Evolutionary conservation across 192 early-diverging fungal species (phyloP).

Genomic region (Linnemannia elongata): DNA sequence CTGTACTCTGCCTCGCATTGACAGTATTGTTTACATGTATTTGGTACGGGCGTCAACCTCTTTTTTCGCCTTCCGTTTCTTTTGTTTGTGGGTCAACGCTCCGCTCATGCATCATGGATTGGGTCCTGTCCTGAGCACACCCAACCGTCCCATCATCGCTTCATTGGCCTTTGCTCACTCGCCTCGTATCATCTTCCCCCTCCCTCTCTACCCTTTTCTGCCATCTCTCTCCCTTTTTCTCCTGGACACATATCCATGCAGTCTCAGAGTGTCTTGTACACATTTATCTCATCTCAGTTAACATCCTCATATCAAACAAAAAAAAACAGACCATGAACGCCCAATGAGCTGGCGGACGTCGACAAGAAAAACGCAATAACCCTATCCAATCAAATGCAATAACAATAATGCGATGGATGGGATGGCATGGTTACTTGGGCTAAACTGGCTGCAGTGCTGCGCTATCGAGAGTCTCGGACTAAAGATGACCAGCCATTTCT

Average conservation of each 20-base stretch:
- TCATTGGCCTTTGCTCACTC: background rate
- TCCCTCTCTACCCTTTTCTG: background rate
- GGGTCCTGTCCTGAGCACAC: background rate
- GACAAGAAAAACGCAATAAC: background rate
- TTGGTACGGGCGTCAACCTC: background rate
- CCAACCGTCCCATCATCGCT: background rate
- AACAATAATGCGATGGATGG: background rate
- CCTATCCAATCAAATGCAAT: too few relatives aligned
- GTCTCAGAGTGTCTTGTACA: slow-evolving; percentile 1
- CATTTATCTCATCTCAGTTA: background rate
- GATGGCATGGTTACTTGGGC: background rate
- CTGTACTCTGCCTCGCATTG: background rate
- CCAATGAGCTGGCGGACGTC: background rate
- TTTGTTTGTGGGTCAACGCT: background rate
- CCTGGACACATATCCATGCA: background rate
- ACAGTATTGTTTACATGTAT: background rate
- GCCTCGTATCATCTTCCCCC: background rate
- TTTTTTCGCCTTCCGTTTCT: background rate
- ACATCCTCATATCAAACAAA: background rate
- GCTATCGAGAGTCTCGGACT: background rate
- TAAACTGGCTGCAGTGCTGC: background rate
- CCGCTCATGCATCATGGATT: background rate
- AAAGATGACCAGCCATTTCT: background rate
- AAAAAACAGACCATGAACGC: background rate
- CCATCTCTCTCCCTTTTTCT: background rate